Evolutionary conservation across 306 rosid genomes (phyloP).

Genomic region (Dicorynia guianensis): DNA sequence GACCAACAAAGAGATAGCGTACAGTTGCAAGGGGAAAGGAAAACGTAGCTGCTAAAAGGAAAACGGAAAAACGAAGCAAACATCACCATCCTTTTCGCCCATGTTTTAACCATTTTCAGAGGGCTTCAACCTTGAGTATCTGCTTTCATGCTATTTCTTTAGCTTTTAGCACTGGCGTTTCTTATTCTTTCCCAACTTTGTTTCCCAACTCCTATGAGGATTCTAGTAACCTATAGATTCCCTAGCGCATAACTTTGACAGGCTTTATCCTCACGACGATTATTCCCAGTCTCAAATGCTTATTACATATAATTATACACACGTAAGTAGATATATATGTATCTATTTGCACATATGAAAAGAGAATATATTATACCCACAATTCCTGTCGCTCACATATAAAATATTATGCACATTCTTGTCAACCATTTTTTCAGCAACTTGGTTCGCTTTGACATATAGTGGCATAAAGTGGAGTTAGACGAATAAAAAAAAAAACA

Average conservation of each 20-base stretch:
- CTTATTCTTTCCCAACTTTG: constrained; percentile 42
- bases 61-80: not conserved
- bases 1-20: not conserved
- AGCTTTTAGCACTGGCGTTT: constrained; percentile 2
- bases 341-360: too few species aligned
- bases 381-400: too few species aligned
- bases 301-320: not conserved
- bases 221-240: constrained; percentile 55
- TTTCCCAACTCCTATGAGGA: constrained; percentile 35
- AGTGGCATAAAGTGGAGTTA: not conserved
- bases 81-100: constrained; percentile 4
- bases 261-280: constrained; percentile 10
- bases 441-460: not conserved
- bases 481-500: too few species aligned
- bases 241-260: constrained; percentile 30
- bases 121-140: not conserved
- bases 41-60: not conserved
- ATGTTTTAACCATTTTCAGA: not conserved
- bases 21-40: not conserved
- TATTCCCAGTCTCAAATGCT: constrained; percentile 14
- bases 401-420: not conserved
- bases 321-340: not conserved
- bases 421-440: constrained; percentile 6
- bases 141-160: constrained; percentile 17
- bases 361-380: too few species aligned